Evolutionary conservation across 345 rosid genomes (phyloP), one percentile per base, ranked within the genome.

Genomic region (Raphanus raphanistrum): DNA sequence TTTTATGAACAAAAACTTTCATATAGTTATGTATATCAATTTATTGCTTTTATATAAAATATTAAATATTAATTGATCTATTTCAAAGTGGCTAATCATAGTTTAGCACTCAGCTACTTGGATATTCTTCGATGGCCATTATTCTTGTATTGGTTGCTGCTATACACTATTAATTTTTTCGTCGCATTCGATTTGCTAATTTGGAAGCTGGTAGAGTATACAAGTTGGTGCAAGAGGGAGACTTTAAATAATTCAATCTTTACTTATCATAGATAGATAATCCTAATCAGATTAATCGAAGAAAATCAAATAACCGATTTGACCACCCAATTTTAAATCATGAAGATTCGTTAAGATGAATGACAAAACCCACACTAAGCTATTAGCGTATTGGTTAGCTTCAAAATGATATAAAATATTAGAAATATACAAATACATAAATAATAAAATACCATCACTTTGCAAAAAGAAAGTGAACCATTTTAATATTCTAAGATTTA

Each of bases 41-140:
- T 1, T 1, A 4, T 10, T 38, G 10, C 2, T 8, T 38, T n/a
- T 62, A n/a, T 31, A 9, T 33, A 67, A 7, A 28, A 36, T 27
- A 3, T 6, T 50, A 63, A 32, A 76, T 62, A 50, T 35, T 10
- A 13, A 43, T 25, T 36, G 3, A 63, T 70, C 0, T 67, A 27
- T 73, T 79, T 79, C 74, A 73, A 79, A 73, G 78, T 79, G 78
- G 82, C 13, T 62, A 79, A 67, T 73, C 73, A 79, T 79, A 50
- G 35, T 48, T 5, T 67, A 48, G 65, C 82, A 79, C 78, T 79
- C 69, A 61, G 64, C 77, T 72, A 72, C 48, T 78, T 72, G 81
- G 54, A 66, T 61, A 27, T 50, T 38, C 45, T 65, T 71, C 31
- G 81, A 43, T 66, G 50, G n/a, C 63, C 17, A 58, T 71, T 21